A percentile compares a stretch with the other conserved stretches of the same genome.
Evolutionary conservation across 805 yeast species (phyloP).

Genomic region (Metschnikowia similis): DNA sequence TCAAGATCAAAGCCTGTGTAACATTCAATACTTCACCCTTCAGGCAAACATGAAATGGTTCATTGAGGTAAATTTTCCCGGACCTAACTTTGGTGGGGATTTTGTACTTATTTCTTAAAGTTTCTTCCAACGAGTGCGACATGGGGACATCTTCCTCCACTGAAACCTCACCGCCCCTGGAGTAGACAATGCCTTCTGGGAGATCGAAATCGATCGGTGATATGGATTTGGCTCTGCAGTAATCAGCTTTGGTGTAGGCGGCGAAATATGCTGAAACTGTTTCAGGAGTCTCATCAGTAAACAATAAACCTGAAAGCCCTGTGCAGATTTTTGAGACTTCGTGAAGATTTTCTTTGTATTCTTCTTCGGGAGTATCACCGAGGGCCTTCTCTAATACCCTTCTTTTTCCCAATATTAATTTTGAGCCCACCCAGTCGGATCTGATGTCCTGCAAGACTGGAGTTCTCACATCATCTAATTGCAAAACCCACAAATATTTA

Average conservation of each 20-base stretch:
- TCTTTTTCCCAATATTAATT: slow-evolving; percentile 85
- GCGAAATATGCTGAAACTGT: slow-evolving; percentile 88
- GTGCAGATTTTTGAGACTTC: slow-evolving; percentile 56
- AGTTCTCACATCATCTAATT: slow-evolving; percentile 89
- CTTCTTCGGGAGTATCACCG: slow-evolving; percentile 84
- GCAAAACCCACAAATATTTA: slow-evolving; percentile 79
- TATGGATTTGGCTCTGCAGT: slow-evolving; percentile 81
- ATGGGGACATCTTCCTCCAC: slow-evolving; percentile 92
- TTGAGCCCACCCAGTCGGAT: slow-evolving; percentile 88
- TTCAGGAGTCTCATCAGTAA: slow-evolving; percentile 84
- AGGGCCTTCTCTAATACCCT: slow-evolving; percentile 90
- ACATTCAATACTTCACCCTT: slow-evolving; percentile 81
- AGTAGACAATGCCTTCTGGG: slow-evolving; percentile 88
- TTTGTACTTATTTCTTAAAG: slow-evolving; percentile 82
- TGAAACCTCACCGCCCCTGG: slow-evolving; percentile 92
- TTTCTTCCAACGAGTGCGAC: slow-evolving; percentile 93
- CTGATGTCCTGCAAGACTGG: slow-evolving; percentile 93
- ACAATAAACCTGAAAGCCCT: slow-evolving; percentile 84
- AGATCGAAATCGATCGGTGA: slow-evolving; percentile 80
- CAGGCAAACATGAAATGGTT: slow-evolving; percentile 75
- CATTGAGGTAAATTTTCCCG: slow-evolving; percentile 78
- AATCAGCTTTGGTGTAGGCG: slow-evolving; percentile 75
- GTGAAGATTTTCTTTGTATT: slow-evolving; percentile 80
- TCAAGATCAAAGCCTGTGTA: slow-evolving; percentile 84
- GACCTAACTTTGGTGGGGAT: slow-evolving; percentile 86